Evolutionary conservation across 2,329 filamentous ascomycete genomes (phyloP).

Genomic region (Mycosphaerella arachidis): DNA sequence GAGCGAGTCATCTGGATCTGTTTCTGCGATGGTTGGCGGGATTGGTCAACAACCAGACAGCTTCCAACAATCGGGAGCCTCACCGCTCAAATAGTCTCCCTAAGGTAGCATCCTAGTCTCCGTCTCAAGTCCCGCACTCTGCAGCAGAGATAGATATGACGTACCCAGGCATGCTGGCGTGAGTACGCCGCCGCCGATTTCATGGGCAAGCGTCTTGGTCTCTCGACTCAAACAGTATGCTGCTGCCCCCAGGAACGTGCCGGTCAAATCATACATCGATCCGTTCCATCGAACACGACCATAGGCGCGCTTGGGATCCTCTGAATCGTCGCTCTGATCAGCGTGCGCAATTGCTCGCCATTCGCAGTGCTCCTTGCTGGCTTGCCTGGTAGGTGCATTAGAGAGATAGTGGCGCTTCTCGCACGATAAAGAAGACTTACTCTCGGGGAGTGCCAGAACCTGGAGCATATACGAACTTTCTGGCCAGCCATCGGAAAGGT

Average conservation of each 20-base stretch:
- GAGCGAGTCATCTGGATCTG: not conserved
- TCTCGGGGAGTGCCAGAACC: conserved; percentile 48
- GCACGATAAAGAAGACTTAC: conserved; percentile 21
- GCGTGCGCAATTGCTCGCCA: conserved; percentile 62
- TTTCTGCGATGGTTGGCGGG: conserved; percentile 1
- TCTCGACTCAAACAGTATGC: conserved; percentile 60
- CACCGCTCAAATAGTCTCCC: conserved; percentile 4
- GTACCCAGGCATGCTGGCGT: conserved; percentile 70
- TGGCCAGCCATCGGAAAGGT: conserved; percentile 50
- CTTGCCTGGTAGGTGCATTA: conserved; percentile 40
- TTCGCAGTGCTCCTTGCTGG: conserved; percentile 57
- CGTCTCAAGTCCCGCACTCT: conserved; percentile 58
- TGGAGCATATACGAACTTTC: conserved; percentile 46
- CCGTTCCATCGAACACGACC: conserved; percentile 55
- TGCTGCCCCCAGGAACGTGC: conserved; percentile 58
- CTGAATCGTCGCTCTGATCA: conserved; percentile 44
- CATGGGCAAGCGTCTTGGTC: conserved; percentile 45
- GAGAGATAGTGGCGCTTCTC: not conserved
- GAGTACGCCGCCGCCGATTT: conserved; percentile 62
- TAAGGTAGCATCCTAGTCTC: conserved; percentile 41
- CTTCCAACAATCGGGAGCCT: conserved; percentile 13
- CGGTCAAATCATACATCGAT: conserved; percentile 65
- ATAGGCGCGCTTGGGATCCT: conserved; percentile 49
- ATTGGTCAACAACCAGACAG: conserved; percentile 13
- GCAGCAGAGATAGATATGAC: conserved; percentile 59